phyloP scores from a whole-genome alignment of 75 land plant species.

The Pinus tabuliformis region DNA sequence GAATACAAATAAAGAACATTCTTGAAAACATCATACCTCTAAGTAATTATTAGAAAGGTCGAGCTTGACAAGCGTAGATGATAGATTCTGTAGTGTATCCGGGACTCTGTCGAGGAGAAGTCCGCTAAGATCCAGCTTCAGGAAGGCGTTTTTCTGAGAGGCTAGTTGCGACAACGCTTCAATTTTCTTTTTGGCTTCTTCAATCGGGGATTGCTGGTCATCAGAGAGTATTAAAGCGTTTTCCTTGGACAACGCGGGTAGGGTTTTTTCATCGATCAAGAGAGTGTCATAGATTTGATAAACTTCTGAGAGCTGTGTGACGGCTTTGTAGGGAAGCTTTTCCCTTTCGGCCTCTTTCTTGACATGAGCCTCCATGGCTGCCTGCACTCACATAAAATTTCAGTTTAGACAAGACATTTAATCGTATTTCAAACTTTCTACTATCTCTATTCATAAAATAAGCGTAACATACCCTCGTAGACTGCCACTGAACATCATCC shows the following conservation, averaged over 20 bases:
- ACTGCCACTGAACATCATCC: slow-evolving; percentile 1
- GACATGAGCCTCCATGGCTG: neutral
- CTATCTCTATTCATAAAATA: neutral
- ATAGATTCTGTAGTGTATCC: neutral
- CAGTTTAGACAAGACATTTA: too few relatives aligned
- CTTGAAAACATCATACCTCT: slow-evolving; percentile 29
- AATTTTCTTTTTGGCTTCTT: neutral
- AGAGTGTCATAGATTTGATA: neutral
- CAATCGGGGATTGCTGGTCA: neutral
- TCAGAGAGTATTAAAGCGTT: neutral
- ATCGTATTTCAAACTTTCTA: too few relatives aligned
- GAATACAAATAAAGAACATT: neutral
- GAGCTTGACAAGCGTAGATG: slow-evolving; percentile 25
- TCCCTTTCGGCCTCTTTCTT: neutral
- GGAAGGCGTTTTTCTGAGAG: neutral
- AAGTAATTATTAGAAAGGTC: slow-evolving; percentile 59
- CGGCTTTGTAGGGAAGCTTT: neutral
- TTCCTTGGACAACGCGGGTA: neutral
- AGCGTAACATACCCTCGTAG: neutral
- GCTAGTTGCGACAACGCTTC: neutral
- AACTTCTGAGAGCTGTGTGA: neutral
- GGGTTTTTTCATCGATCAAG: neutral
- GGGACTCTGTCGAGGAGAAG: neutral
- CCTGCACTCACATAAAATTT: neutral
- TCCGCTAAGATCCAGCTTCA: neutral